phyloP scores from a whole-genome alignment of 768 basidiomycete genomes.

The Strobilomyces echinocephalus region DNA sequence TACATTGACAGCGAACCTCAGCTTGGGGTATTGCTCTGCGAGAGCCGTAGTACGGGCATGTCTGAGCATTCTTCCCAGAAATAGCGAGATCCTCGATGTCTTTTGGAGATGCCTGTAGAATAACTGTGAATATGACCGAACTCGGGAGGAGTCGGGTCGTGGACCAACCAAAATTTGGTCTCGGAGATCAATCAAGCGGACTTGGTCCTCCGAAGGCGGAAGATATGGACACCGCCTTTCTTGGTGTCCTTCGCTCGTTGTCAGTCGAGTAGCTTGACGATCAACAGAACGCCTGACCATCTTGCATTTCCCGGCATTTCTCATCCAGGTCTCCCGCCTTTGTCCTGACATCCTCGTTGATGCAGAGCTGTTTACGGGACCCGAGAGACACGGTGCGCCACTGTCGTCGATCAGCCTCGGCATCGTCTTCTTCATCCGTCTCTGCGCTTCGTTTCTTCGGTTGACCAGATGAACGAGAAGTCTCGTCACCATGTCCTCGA shows the following conservation, averaged over 20 bases:
- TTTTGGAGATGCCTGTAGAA: constrained; percentile 70
- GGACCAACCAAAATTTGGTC: constrained; percentile 73
- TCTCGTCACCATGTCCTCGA: neutral
- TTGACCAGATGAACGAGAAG: constrained; percentile 1
- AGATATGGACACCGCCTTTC: constrained; percentile 72
- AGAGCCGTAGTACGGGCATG: constrained; percentile 93
- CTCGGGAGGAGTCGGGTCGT: neutral
- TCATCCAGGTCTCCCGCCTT: constrained; percentile 76
- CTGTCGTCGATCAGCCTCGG: constrained; percentile 24
- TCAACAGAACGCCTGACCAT: constrained; percentile 39
- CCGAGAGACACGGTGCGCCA: constrained; percentile 79
- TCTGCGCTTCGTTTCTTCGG: constrained; percentile 20
- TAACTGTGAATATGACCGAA: neutral
- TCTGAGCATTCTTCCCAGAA: constrained; percentile 60
- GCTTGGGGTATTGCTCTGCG: constrained; percentile 85
- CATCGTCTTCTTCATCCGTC: constrained; percentile 18
- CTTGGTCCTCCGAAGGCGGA: constrained; percentile 65
- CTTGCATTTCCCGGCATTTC: constrained; percentile 75
- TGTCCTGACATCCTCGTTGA: constrained; percentile 72
- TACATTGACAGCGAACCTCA: constrained; percentile 48
- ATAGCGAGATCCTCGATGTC: constrained; percentile 91
- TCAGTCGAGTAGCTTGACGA: constrained; percentile 1
- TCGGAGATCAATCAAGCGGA: constrained; percentile 71
- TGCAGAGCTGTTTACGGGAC: constrained; percentile 87
- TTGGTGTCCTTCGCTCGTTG: constrained; percentile 44